Percentiles rank a stretch among this genome's conserved stretches.
Conservation (phyloP, 257 asterid species). For the Solanum dulcamara region DNA sequence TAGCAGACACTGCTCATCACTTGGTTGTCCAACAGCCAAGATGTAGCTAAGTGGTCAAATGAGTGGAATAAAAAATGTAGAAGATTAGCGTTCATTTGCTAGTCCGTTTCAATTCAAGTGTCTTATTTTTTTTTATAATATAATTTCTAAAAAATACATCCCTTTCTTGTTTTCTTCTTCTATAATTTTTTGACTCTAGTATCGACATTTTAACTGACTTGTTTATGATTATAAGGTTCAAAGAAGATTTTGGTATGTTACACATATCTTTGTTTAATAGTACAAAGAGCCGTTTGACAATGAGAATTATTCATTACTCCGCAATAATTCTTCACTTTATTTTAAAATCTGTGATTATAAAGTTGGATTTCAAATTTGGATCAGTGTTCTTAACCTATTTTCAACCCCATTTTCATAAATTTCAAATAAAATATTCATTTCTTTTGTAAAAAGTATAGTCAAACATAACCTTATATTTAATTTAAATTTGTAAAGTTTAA, state of each 20-base stretch:
- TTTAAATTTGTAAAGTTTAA: background rate
- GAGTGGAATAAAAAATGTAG: background rate
- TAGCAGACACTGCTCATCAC: background rate
- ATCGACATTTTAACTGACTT: background rate
- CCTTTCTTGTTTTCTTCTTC: background rate
- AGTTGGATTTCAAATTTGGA: background rate
- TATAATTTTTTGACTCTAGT: background rate
- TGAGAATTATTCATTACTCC: background rate
- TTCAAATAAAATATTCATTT: background rate
- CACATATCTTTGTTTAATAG: background rate
- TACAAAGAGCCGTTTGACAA: background rate
- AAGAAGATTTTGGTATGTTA: background rate
- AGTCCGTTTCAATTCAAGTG: too few relatives aligned
- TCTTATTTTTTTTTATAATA: background rate
- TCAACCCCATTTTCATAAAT: background rate
- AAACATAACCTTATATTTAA: background rate
- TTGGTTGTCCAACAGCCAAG: background rate
- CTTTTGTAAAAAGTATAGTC: background rate
- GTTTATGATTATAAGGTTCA: background rate
- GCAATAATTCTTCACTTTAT: background rate
- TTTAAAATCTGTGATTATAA: background rate
- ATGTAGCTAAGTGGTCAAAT: background rate
- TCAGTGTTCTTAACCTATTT: background rate
- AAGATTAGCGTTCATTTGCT: background rate
- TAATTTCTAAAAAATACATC: background rate